phyloP scores from a whole-genome alignment of 129 eudicot genomes.

The Artemisia argyi region DNA sequence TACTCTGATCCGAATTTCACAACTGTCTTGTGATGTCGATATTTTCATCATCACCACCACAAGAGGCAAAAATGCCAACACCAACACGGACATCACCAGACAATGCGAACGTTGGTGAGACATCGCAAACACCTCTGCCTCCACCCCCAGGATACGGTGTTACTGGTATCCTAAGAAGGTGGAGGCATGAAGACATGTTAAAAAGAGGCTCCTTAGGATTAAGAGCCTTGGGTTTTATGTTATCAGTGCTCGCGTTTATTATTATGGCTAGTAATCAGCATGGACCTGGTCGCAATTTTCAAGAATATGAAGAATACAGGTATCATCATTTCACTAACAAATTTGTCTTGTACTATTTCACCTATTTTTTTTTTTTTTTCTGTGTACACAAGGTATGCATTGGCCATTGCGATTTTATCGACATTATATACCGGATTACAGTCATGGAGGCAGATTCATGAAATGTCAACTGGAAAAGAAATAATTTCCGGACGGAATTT shows the following conservation, averaged over 20 bases:
- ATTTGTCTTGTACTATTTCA: neutral
- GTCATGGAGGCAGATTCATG: slow-evolving; percentile 57
- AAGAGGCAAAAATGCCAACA: slow-evolving; percentile 30
- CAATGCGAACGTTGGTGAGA: slow-evolving; percentile 2
- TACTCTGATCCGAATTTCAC: neutral
- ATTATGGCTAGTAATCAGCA: slow-evolving; percentile 76
- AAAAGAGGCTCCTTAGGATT: slow-evolving; percentile 49
- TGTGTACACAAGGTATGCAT: slow-evolving; percentile 51
- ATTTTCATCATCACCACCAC: slow-evolving; percentile 27
- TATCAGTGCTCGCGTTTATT: slow-evolving; percentile 69
- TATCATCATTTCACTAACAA: neutral
- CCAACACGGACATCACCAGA: too few relatives aligned
- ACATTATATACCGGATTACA: slow-evolving; percentile 80
- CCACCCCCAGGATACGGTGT: slow-evolving; percentile 50
- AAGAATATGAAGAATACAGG: slow-evolving; percentile 71
- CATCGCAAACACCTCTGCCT: slow-evolving; percentile 30
- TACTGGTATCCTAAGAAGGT: slow-evolving; percentile 42
- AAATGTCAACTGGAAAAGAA: slow-evolving; percentile 49
- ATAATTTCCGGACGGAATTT: slow-evolving; percentile 36
- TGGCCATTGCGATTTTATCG: slow-evolving; percentile 84
- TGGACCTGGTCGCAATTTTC: slow-evolving; percentile 58
- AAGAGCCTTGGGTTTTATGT: slow-evolving; percentile 44
- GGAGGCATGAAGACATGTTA: slow-evolving; percentile 67
- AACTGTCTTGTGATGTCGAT: neutral
- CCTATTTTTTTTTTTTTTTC: neutral